Evolutionary conservation across 495 filamentous ascomycete species (phyloP), one percentile per base, ranked within the genome.

Genomic region (Aspergillus asperescens): DNA sequence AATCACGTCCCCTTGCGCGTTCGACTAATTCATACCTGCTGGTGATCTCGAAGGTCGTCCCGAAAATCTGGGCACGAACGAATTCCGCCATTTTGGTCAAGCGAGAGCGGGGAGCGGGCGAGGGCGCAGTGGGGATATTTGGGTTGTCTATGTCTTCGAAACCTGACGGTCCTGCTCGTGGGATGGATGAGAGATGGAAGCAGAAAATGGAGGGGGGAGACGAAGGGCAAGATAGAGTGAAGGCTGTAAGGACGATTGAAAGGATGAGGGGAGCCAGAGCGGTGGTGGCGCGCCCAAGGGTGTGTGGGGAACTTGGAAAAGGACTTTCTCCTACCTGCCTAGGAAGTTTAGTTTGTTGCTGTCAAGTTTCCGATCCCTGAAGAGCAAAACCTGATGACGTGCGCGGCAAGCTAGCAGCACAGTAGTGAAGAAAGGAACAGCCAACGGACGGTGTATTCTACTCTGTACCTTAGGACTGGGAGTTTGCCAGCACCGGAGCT

Each of bases 1-100:
- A 51, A 29, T 34, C 48, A n/a, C 9, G 7, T 50, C 16, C 28
- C 15, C 35, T 20, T 34, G 12, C 25, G 28, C 39, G 23, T n/a
- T 22, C n/a, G 31, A 24, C 16, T 4, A 32, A 22, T n/a, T 24
- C 75, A 61, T 81, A 96, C 91, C 93, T 86, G 78, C 92, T 96
- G 56, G 93, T 98, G 74, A 98, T 98, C 81, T 98, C 93, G 64
- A 98, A 98, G 57, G 93, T 96, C 45, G 94, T 97, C 69, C 93
- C 94, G 67, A 98, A 98, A 70, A 98, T 97, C 83, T 96, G 90
- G 64, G 93, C 91, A 69, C 93, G 88, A 62, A 97, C 90, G 75
- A 98, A 98, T 84, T 97, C 93, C 67, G 91, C 91, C 91, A 96
- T 96, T 60, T 64, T 79, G 63, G 61, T 57, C 58, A 61, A 48